Evolutionary conservation across 306 rosid genomes (phyloP).

Genomic region (Sindora glabra): DNA sequence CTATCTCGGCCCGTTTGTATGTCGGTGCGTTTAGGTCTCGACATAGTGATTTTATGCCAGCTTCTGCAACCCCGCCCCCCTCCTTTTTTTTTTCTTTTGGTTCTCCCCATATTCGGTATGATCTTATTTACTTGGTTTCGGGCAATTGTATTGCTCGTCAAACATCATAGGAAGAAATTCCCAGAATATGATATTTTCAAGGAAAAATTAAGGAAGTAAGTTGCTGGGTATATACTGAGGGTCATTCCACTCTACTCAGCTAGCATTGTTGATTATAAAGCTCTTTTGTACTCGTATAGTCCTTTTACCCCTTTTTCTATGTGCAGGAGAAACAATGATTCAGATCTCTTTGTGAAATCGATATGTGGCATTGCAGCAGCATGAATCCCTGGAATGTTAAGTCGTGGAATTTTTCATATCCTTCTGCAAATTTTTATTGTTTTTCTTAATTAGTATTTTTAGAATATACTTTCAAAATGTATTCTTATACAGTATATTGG

Average conservation of each 20-base stretch:
- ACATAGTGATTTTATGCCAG: not conserved
- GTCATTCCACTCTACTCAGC: too few relatives aligned
- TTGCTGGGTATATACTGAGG: not conserved
- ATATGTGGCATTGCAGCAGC: constrained; percentile 19
- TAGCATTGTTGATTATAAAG: not conserved
- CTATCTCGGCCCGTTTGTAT: not conserved
- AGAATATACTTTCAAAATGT: too few relatives aligned
- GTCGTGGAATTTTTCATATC: not conserved
- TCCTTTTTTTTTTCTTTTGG: too few relatives aligned
- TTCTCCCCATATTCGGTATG: not conserved
- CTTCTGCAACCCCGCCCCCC: not conserved
- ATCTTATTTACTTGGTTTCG: not conserved
- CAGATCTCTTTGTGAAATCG: constrained; percentile 25
- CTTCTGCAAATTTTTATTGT: not conserved
- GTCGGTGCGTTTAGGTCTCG: not conserved
- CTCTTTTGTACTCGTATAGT: not conserved
- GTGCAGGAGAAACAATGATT: constrained; percentile 24
- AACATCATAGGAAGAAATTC: constrained; percentile 28
- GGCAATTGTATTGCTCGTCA: constrained; percentile 27
- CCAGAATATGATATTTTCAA: constrained; percentile 16
- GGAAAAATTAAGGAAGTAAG: constrained; percentile 11
- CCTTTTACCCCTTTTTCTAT: not conserved
- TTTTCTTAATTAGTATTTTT: too few relatives aligned
- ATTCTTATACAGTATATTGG: too few relatives aligned
- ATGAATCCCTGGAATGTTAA: not conserved